Evolutionary conservation across 2,329 filamentous ascomycete genomes (phyloP).

Genomic region (Coniella lustricola): DNA sequence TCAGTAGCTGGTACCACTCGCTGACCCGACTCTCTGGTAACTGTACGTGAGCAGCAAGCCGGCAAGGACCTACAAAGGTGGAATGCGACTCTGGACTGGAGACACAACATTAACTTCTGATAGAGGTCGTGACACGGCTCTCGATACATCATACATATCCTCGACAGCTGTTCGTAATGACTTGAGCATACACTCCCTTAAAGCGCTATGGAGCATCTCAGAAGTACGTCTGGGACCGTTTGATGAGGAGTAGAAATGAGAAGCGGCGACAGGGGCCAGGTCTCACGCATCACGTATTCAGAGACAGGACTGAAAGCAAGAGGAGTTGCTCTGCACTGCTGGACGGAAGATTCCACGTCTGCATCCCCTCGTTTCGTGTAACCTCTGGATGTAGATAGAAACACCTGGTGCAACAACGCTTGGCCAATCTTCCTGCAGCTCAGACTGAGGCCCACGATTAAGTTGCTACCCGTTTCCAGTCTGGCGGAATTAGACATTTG

Average conservation of each 20-base stretch:
- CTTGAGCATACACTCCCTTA: too few relatives aligned
- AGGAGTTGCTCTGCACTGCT: not conserved
- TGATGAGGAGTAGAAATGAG: not conserved
- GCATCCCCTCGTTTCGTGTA: constrained; percentile 14
- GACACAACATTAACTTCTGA: not conserved
- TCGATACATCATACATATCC: not conserved
- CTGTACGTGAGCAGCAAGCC: not conserved
- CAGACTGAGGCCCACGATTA: not conserved
- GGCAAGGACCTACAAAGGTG: not conserved
- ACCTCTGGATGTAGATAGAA: not conserved
- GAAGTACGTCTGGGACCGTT: not conserved
- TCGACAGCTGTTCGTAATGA: not conserved
- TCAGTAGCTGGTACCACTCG: not conserved
- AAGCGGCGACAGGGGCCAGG: constrained; percentile 9
- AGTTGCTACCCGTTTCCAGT: constrained; percentile 8
- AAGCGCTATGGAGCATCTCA: not conserved
- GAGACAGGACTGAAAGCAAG: constrained; percentile 5
- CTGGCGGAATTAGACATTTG: constrained; percentile 4
- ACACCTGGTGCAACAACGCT: not conserved
- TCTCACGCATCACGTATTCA: not conserved
- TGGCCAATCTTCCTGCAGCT: not conserved
- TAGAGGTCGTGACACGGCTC: not conserved
- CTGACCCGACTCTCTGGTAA: constrained; percentile 3
- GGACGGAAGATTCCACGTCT: constrained; percentile 7
- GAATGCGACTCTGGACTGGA: not conserved